These are phyloP conservation scores for Coniferiporia sulphurascens DNA, from an alignment of 1,284 basidiomycete species.

Conservation along the genomic window DNA sequence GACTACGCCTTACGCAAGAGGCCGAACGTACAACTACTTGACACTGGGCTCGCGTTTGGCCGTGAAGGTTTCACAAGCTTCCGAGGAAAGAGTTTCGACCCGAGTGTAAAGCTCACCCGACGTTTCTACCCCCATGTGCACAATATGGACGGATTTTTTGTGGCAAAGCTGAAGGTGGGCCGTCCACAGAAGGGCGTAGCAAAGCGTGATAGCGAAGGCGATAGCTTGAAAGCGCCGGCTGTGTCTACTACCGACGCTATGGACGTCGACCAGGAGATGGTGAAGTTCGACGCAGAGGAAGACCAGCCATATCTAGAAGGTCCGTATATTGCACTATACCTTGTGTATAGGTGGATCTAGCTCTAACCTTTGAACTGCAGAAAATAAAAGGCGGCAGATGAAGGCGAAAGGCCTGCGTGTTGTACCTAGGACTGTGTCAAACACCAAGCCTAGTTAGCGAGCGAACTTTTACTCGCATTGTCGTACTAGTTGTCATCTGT, in stretches of 20 bases:
- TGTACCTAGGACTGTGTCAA: constrained; percentile 1
- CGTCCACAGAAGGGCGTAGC: constrained; percentile 53
- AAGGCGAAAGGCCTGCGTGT: constrained; percentile 71
- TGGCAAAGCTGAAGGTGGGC: constrained; percentile 96
- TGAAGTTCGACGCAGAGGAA: constrained; percentile 65
- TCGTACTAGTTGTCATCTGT: no score
- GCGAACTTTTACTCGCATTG: no score
- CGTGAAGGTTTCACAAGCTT: constrained; percentile 88
- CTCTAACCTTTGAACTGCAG: constrained; percentile 33
- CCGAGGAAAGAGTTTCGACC: constrained; percentile 85
- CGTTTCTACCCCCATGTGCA: constrained; percentile 89
- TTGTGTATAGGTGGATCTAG: not conserved
- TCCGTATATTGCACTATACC: constrained; percentile 30
- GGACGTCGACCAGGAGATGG: constrained; percentile 25
- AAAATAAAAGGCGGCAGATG: constrained; percentile 65
- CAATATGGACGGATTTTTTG: constrained; percentile 98
- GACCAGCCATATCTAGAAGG: constrained; percentile 66
- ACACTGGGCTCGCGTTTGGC: constrained; percentile 92
- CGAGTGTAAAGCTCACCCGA: constrained; percentile 78
- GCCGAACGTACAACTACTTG: constrained; percentile 92
- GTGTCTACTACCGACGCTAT: constrained; percentile 26
- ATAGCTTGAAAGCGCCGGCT: constrained; percentile 33
- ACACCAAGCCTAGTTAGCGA: no score
- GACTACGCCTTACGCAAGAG: constrained; percentile 98
- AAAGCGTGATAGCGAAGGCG: constrained; percentile 29